Base-by-base conservation (phyloP, 2,329 filamentous ascomycete genomes). In the Dactylellina sp. region DNA sequence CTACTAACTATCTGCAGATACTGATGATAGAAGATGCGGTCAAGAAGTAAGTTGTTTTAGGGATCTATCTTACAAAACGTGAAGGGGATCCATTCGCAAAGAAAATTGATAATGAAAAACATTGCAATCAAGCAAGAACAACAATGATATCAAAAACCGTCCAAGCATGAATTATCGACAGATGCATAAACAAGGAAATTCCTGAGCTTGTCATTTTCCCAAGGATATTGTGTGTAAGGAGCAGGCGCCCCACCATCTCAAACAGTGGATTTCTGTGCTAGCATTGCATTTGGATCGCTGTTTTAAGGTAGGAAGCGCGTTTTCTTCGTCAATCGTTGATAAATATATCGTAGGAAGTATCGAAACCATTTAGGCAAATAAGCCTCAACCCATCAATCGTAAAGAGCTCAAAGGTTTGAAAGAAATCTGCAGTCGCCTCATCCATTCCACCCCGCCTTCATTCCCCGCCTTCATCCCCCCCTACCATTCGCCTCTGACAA, bases 31-130 rank as follows among this genome's bases (percentile, higher is more conserved):
- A 18, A 37, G 28, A 32, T 28, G 25, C 14, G 24, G 22, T 57
- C 20, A 32, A 44, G 56, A 47, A 60, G 39, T 12, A 49, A 49
- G 60, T 57, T 11, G 24, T 71, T 63, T 71, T 63, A 32, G 12
- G 63, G 46, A 32, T 59, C 50, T 71, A 71, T 71, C 24, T 63
- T 71, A 71, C 66, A 71, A 32, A 52, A 55, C 52, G 37, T 59
- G 66, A 49, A 22, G 66, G 40, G 52, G 28, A 52, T 62, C 49
- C 20, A 47, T 59, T 44, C 20, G 57, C 20, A 46, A 24, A 40
- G 18, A 62, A 71, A 64, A 14, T n/a, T 28, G 44, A 35, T 42
- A 53, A 52, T 39, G 32, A 25, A 39, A 35, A 56, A 53, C n/a
- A 39, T 24, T 2, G 44, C 42, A 57, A 59, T 50, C 14, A 25